Evolutionary conservation across 495 filamentous ascomycete genomes (phyloP).

Genomic region (Aeminium ludgeri): DNA sequence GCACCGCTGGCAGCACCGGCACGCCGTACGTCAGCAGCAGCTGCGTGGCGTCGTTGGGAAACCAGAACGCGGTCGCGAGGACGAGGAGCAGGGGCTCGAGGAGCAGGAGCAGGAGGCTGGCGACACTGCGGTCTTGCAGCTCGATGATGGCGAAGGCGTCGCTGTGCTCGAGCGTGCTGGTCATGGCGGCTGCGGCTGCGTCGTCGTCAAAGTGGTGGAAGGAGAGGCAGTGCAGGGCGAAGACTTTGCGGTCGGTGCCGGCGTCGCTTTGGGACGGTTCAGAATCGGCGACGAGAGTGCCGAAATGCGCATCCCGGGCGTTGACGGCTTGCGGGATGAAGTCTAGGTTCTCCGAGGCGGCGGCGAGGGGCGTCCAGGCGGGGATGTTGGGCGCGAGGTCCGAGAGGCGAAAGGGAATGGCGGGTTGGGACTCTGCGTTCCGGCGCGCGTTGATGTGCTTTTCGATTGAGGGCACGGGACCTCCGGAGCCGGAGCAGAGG

Average conservation of each 20-base stretch:
- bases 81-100: slow-evolving; percentile 34
- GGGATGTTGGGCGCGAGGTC: slow-evolving; percentile 51
- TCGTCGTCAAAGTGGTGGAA: slow-evolving; percentile 64
- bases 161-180: slow-evolving; percentile 42
- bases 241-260: slow-evolving; percentile 26
- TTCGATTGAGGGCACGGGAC: slow-evolving; percentile 18
- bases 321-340: slow-evolving; percentile 44
- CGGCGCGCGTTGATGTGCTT: slow-evolving; percentile 17
- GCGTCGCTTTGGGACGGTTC: neutral
- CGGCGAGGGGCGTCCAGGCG: slow-evolving; percentile 39
- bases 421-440: slow-evolving; percentile 8
- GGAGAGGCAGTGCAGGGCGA: slow-evolving; percentile 53
- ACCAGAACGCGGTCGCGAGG: slow-evolving; percentile 40
- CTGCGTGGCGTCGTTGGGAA: slow-evolving; percentile 39
- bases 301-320: slow-evolving; percentile 36
- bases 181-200: slow-evolving; percentile 38
- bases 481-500: slow-evolving; percentile 55
- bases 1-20: slow-evolving; percentile 44
- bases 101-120: slow-evolving; percentile 36
- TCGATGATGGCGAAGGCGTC: slow-evolving; percentile 62
- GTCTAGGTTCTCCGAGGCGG: slow-evolving; percentile 33
- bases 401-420: slow-evolving; percentile 47
- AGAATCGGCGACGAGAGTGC: slow-evolving; percentile 25
- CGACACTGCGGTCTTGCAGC: slow-evolving; percentile 43
- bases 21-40: slow-evolving; percentile 48